Conservation (phyloP, 2,329 filamentous ascomycete genomes). For the Elsinoe perseae region DNA sequence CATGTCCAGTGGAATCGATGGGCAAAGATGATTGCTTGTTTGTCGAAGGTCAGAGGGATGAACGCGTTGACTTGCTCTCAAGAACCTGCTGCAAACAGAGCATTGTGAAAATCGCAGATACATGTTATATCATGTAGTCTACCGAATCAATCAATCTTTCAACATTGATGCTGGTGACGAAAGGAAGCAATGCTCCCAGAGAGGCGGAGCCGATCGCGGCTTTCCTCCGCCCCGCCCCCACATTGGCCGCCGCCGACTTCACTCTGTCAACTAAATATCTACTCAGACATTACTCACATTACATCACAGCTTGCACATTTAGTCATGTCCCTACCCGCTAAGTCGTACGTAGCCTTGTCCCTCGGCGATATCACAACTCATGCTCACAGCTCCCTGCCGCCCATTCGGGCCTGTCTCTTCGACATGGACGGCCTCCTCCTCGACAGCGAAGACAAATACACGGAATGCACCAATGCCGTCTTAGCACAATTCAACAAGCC, state of each 20-base stretch:
- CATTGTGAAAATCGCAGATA: no score
- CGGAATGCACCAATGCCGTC: slow-evolving; percentile 70
- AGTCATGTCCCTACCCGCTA: background rate
- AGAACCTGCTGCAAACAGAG: no score
- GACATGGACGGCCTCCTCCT: slow-evolving; percentile 98
- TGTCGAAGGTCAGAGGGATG: no score
- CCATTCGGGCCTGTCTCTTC: slow-evolving; percentile 85
- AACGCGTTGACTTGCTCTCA: no score
- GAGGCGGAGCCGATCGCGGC: background rate
- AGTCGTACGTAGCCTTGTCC: background rate
- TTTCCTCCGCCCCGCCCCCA: background rate
- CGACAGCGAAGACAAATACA: slow-evolving; percentile 88
- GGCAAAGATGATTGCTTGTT: background rate
- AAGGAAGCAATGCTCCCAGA: background rate
- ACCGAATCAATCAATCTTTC: no score
- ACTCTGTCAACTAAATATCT: background rate
- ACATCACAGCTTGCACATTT: background rate
- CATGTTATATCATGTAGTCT: no score
- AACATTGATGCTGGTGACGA: no score
- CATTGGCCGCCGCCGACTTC: background rate
- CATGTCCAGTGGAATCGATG: background rate
- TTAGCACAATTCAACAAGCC: slow-evolving; percentile 68
- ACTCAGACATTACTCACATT: background rate
- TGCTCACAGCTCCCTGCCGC: slow-evolving; percentile 48
- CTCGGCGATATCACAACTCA: background rate